These are phyloP conservation scores for Trichoderma sp. DNA, from an alignment of 2,329 filamentous ascomycete genomes.

Conservation along the genomic window DNA sequence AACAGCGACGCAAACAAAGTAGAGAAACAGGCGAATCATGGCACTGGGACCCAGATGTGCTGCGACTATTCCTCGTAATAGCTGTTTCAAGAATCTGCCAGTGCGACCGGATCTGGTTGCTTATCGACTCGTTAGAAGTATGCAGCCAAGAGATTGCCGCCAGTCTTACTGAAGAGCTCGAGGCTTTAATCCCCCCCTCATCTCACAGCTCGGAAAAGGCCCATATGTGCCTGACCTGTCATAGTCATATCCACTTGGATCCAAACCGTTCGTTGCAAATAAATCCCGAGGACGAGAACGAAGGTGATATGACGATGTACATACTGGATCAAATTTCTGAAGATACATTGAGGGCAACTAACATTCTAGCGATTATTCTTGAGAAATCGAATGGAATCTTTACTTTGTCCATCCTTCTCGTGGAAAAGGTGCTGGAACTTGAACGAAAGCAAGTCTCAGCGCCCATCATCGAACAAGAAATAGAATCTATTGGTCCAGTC, in stretches of 20 bases:
- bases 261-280: constrained; percentile 32
- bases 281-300: constrained; percentile 36
- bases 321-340: constrained; percentile 31
- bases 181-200: constrained; percentile 28
- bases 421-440: constrained; percentile 25
- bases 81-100: constrained; percentile 31
- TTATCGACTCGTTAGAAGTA: constrained; percentile 42
- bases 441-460: constrained; percentile 17
- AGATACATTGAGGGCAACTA: neutral
- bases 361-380: constrained; percentile 24
- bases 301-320: constrained; percentile 35
- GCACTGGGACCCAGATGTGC: constrained; percentile 34
- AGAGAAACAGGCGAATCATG: constrained; percentile 31
- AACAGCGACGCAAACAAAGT: constrained; percentile 9
- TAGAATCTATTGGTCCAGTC: constrained; percentile 31
- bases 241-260: constrained; percentile 34
- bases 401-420: constrained; percentile 40
- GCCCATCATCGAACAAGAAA: constrained; percentile 29
- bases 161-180: constrained; percentile 23
- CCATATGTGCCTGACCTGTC: constrained; percentile 38
- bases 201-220: neutral
- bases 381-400: constrained; percentile 38
- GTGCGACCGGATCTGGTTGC: constrained; percentile 31
- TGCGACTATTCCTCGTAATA: constrained; percentile 29
- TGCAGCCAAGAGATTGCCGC: constrained; percentile 32